Conservation (phyloP, 2,329 filamentous ascomycete species). For the Fusarium sp. region DNA sequence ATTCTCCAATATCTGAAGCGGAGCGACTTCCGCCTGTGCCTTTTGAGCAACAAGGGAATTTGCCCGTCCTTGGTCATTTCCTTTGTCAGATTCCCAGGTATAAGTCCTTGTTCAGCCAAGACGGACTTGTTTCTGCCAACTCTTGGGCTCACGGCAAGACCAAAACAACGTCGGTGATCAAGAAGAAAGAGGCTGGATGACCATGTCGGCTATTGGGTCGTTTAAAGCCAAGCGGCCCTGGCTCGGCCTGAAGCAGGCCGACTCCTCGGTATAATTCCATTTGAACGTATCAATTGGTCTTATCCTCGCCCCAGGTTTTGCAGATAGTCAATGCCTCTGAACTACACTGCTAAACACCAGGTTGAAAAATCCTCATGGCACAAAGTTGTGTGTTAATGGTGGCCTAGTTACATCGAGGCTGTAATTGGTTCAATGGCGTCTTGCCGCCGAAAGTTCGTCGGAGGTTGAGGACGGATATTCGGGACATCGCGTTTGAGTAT, state of each 20-base stretch:
- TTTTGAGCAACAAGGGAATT: background rate
- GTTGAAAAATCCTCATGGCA: background rate
- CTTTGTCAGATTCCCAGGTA: background rate
- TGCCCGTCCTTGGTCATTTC: background rate
- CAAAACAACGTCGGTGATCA: background rate
- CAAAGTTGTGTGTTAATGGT: slow-evolving; percentile 3
- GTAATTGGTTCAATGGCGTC: background rate
- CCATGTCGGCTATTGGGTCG: background rate
- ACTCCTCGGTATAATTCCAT: background rate
- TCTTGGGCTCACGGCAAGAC: background rate
- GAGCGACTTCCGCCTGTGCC: background rate
- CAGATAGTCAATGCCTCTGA: background rate
- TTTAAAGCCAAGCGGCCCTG: background rate
- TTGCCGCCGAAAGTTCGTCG: slow-evolving; percentile 12
- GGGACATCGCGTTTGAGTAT: slow-evolving; percentile 37
- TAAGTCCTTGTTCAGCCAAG: background rate
- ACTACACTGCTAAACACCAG: background rate
- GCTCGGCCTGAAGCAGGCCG: background rate
- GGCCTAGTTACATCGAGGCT: background rate
- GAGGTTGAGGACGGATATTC: background rate
- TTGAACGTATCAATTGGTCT: background rate
- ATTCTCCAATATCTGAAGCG: slow-evolving; percentile 1
- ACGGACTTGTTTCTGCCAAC: background rate
- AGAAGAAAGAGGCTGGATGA: background rate
- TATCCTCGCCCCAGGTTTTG: background rate